These are phyloP conservation scores for Nicotiana obtusifolia DNA, from an alignment of 257 asterid genomes.

Conservation along the genomic window DNA sequence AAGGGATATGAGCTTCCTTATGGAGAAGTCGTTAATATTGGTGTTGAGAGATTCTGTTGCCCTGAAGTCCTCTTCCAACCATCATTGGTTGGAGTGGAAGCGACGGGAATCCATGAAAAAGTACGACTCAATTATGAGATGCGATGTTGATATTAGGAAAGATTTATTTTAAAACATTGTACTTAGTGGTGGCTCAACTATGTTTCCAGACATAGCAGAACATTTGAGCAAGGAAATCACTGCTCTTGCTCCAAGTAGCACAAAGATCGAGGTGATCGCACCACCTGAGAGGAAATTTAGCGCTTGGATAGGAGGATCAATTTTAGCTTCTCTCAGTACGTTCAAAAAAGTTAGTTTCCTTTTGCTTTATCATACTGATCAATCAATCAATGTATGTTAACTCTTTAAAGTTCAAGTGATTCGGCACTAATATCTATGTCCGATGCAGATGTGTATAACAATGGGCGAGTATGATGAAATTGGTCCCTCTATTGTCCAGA, in stretches of 20 bases:
- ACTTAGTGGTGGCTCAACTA: conserved; percentile 5
- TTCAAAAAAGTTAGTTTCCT: neutral
- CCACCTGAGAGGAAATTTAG: neutral
- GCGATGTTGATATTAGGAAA: conserved; percentile 8
- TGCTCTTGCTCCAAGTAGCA: neutral
- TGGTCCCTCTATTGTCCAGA: neutral
- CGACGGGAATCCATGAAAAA: conserved; percentile 7
- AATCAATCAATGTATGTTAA: neutral
- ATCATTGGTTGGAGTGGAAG: conserved; percentile 7
- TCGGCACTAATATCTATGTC: neutral
- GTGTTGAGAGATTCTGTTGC: conserved; percentile 6
- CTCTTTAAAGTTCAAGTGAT: neutral
- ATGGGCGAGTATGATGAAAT: neutral
- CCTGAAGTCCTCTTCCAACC: conserved; percentile 15
- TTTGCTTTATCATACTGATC: neutral
- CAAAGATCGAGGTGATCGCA: neutral
- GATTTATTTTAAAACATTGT: neutral
- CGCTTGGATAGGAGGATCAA: neutral
- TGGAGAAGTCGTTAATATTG: no score
- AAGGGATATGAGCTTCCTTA: no score
- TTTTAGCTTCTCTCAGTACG: neutral
- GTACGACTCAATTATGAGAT: conserved; percentile 8
- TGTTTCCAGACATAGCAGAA: conserved; percentile 4
- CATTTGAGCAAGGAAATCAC: conserved; percentile 2
- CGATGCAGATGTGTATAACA: neutral